Evolutionary conservation across 2,329 filamentous ascomycete genomes (phyloP).

Genomic region (Aaosphaeria pasadenensis): DNA sequence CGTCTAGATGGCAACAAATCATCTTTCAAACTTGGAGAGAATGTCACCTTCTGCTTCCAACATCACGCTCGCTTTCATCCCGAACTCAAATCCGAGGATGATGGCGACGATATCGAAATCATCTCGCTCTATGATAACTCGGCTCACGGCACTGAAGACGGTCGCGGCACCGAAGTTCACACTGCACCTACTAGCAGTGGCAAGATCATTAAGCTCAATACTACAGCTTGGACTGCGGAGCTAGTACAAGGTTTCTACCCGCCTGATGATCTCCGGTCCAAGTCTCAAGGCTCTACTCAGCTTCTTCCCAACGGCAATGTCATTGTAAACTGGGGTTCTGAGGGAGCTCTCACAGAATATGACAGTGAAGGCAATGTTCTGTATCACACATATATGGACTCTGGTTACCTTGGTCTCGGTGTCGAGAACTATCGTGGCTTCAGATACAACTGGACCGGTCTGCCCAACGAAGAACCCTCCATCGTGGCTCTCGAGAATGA

Average conservation of each 20-base stretch:
- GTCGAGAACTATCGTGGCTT: conserved; percentile 41
- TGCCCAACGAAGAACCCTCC: conserved; percentile 17
- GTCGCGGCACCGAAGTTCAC: conserved; percentile 43
- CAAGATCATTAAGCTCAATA: conserved; percentile 15
- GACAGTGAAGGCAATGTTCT: conserved; percentile 38
- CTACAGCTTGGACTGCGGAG: conserved; percentile 11
- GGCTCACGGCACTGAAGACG: conserved; percentile 37
- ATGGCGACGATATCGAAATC: conserved; percentile 9
- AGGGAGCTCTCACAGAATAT: conserved; percentile 50
- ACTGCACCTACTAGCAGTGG: conserved; percentile 19
- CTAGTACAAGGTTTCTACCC: conserved; percentile 16
- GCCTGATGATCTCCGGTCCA: conserved; percentile 32
- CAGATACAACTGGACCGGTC: conserved; percentile 26
- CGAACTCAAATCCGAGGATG: conserved; percentile 6
- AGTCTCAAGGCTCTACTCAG: conserved; percentile 44
- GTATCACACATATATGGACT: conserved; percentile 37
- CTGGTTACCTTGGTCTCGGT: conserved; percentile 19
- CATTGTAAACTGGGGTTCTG: conserved; percentile 51
- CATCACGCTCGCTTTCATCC: conserved; percentile 50
- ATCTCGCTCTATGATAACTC: conserved; percentile 40
- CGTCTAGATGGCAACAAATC: conserved; percentile 29
- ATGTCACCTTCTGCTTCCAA: conserved; percentile 35
- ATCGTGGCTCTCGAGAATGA: conserved; percentile 17
- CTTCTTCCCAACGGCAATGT: conserved; percentile 43
- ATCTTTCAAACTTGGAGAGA: conserved; percentile 13